These are phyloP conservation scores for Cercospora zeae-maydis DNA, from an alignment of 2,329 filamentous ascomycete genomes.

Conservation along the genomic window DNA sequence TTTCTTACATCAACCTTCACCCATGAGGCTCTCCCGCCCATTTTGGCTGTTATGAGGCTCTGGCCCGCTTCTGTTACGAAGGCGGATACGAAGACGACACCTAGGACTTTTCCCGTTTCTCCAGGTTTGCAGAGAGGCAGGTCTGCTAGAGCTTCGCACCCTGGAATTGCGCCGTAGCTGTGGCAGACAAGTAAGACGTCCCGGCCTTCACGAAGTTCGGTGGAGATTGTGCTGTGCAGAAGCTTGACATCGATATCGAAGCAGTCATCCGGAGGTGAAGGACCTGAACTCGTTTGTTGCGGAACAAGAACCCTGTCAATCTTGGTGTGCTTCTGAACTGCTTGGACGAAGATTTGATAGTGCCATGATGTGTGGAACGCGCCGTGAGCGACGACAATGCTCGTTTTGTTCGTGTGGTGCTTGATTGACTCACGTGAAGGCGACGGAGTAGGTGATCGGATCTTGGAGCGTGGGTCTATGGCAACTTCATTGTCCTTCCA, in stretches of 20 bases:
- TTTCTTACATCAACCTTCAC: conserved; percentile 8
- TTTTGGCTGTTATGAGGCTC: conserved; percentile 16
- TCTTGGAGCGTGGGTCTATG: conserved; percentile 1
- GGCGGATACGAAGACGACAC: conserved; percentile 24
- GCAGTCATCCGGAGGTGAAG: conserved; percentile 11
- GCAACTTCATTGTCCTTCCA: not conserved
- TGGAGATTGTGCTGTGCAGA: conserved; percentile 10
- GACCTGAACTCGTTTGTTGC: conserved; percentile 15
- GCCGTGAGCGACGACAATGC: conserved; percentile 19
- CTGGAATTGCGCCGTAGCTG: conserved; percentile 21
- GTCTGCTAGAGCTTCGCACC: conserved; percentile 22
- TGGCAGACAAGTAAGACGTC: conserved; percentile 24
- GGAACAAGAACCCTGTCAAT: conserved; percentile 14
- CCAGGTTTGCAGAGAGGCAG: conserved; percentile 7
- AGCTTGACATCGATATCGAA: conserved; percentile 16
- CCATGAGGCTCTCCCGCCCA: conserved; percentile 19
- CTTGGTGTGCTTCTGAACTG: conserved; percentile 8
- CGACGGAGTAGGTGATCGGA: conserved; percentile 7
- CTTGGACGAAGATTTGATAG: conserved; percentile 16
- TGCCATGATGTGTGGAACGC: conserved; percentile 22
- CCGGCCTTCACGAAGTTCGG: conserved; percentile 11
- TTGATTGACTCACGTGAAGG: conserved; percentile 1
- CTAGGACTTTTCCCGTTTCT: conserved; percentile 12
- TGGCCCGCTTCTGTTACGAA: conserved; percentile 22
- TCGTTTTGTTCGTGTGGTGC: conserved; percentile 12